These are phyloP conservation scores for Lepidium aucheri DNA, from an alignment of 345 rosid genomes.

Conservation along the genomic window DNA sequence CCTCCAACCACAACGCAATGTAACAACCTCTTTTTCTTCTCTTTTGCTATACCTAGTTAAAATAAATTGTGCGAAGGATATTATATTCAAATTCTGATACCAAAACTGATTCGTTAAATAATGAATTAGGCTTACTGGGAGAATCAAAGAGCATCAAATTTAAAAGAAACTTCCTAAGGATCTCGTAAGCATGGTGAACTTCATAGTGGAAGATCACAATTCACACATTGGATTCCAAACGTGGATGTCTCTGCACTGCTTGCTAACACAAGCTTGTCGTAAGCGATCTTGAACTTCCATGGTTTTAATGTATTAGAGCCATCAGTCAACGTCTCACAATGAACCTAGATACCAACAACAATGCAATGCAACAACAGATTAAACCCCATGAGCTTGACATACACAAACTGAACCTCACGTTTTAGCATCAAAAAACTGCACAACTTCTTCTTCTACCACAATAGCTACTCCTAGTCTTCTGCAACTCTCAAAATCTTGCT, in stretches of 20 bases:
- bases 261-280: slow-evolving; percentile 84
- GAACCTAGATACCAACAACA: slow-evolving; percentile 40
- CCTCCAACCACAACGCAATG: slow-evolving; percentile 98
- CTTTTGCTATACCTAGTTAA: slow-evolving; percentile 69
- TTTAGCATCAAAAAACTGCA: not conserved
- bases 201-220: slow-evolving; percentile 82
- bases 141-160: slow-evolving; percentile 90
- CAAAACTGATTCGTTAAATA: not conserved
- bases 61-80: not conserved
- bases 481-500: not conserved
- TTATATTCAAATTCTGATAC: not conserved
- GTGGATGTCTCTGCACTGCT: slow-evolving; percentile 81
- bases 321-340: slow-evolving; percentile 74
- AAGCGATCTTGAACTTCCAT: slow-evolving; percentile 68
- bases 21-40: slow-evolving; percentile 71
- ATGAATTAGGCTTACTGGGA: slow-evolving; percentile 39
- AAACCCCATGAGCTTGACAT: no score
- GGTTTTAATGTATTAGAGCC: slow-evolving; percentile 44
- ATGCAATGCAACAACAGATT: not conserved
- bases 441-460: not conserved
- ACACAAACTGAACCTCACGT: not conserved
- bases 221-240: slow-evolving; percentile 66
- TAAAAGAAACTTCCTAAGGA: slow-evolving; percentile 76
- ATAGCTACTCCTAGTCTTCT: not conserved
- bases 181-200: slow-evolving; percentile 92